These are phyloP conservation scores for Ustilago trichophora DNA, from an alignment of 1,284 basidiomycete genomes.

Conservation along the genomic window DNA sequence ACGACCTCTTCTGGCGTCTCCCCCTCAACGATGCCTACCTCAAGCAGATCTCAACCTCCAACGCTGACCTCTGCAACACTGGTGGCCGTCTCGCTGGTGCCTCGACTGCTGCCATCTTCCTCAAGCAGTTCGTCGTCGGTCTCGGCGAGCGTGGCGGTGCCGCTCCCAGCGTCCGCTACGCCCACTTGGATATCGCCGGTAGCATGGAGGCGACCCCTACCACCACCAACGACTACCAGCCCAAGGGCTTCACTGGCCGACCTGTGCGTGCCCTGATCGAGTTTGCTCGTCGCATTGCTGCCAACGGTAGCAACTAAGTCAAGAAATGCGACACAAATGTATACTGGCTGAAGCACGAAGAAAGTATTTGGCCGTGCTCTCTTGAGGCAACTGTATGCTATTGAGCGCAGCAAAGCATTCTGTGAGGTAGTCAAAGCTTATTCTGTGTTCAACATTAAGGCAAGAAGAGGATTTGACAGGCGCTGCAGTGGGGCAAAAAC, in stretches of 20 bases:
- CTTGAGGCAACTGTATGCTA: too few relatives aligned
- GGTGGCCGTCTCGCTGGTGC: slow-evolving; percentile 78
- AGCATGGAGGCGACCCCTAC: slow-evolving; percentile 71
- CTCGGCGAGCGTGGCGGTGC: slow-evolving; percentile 54
- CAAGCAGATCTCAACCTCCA: slow-evolving; percentile 78
- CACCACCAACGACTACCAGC: slow-evolving; percentile 74
- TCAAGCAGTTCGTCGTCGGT: slow-evolving; percentile 75
- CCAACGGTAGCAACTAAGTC: slow-evolving; percentile 8
- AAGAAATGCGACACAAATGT: not conserved
- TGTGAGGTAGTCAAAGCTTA: too few relatives aligned
- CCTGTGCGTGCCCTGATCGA: slow-evolving; percentile 74
- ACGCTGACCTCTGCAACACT: slow-evolving; percentile 83
- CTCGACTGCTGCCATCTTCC: slow-evolving; percentile 85
- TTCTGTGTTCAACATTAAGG: too few relatives aligned
- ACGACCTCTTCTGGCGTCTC: slow-evolving; percentile 67
- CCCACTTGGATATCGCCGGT: slow-evolving; percentile 78
- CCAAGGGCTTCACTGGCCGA: slow-evolving; percentile 81
- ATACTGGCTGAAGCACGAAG: slow-evolving; percentile 1
- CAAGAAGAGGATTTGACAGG: not conserved
- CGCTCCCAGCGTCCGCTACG: slow-evolving; percentile 50
- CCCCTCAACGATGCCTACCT: slow-evolving; percentile 79
- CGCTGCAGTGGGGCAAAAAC: too few relatives aligned
- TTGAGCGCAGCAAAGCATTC: too few relatives aligned
- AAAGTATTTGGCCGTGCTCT: too few relatives aligned
- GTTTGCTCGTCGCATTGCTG: slow-evolving; percentile 62